Percentiles rank a stretch among this genome's conserved stretches.
These are phyloP conservation scores for Tripidium arundinaceum DNA, from an alignment of 202 grass and related monocot genomes.

Conservation along the genomic window DNA sequence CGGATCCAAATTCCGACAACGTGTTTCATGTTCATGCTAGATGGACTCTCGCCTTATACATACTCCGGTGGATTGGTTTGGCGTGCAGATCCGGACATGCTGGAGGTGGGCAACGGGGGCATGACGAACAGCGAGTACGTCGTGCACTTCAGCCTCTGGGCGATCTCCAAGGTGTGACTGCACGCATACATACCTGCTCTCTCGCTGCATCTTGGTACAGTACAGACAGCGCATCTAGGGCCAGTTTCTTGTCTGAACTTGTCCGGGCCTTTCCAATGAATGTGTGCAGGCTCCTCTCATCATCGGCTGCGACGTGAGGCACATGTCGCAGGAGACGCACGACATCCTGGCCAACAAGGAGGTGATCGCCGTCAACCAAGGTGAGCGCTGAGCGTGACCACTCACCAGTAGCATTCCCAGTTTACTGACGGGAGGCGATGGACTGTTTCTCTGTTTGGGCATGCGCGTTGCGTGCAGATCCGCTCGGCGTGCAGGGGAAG, in stretches of 20 bases:
- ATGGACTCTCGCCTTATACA: background rate
- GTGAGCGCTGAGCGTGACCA: no score
- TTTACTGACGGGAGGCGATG: no score
- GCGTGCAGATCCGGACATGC: constrained; percentile 83
- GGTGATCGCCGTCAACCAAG: constrained; percentile 93
- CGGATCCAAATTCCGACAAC: no score
- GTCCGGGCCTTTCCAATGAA: background rate
- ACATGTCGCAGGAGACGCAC: constrained; percentile 66
- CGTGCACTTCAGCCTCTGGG: constrained; percentile 91
- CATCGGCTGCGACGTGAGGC: constrained; percentile 82
- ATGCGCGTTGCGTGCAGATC: constrained; percentile 18
- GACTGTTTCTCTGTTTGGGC: background rate
- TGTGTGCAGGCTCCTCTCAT: constrained; percentile 71
- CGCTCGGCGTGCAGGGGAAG: constrained; percentile 77
- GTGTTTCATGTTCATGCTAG: no score
- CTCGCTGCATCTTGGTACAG: no score
- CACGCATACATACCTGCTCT: background rate
- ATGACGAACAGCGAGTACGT: constrained; percentile 77
- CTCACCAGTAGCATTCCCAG: no score
- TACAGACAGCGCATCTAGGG: background rate
- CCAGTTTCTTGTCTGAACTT: background rate
- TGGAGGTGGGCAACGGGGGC: constrained; percentile 85
- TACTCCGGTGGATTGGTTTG: background rate
- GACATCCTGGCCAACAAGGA: constrained; percentile 75
- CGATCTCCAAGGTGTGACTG: constrained; percentile 69